Evolutionary conservation across 371 early-diverging fungal genomes (phyloP).

Genomic region (Rhizopus arrhizus): DNA sequence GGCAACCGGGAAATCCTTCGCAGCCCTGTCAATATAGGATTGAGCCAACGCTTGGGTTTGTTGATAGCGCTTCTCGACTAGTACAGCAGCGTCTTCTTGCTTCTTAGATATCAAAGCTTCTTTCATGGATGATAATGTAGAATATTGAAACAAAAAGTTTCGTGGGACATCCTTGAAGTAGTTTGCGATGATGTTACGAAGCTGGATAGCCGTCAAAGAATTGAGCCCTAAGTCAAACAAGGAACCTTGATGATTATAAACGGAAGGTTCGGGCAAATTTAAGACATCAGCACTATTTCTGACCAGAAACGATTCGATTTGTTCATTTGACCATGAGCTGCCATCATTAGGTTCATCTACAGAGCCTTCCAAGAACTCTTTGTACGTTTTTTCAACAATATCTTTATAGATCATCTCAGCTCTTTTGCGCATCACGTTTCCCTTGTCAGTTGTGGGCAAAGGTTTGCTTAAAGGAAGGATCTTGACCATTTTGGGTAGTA

Average conservation of each 20-base stretch:
- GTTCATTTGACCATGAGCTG: constrained; percentile 9
- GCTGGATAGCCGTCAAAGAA: constrained; percentile 29
- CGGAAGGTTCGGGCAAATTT: constrained; percentile 1
- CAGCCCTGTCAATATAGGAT: constrained; percentile 27
- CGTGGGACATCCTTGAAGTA: constrained; percentile 30
- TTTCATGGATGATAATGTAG: constrained; percentile 27
- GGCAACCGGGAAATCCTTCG: constrained; percentile 15
- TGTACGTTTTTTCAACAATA: constrained; percentile 34
- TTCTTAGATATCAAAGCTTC: not conserved
- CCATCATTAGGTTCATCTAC: not conserved
- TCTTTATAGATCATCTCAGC: constrained; percentile 22
- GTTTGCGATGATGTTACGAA: constrained; percentile 28
- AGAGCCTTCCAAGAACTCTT: constrained; percentile 23
- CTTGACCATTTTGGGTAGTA: constrained; percentile 37
- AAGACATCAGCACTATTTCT: constrained; percentile 13
- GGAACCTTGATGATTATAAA: constrained; percentile 15
- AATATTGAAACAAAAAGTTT: constrained; percentile 41
- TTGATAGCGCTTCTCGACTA: constrained; percentile 8
- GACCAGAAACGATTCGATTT: constrained; percentile 12
- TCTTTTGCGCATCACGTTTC: constrained; percentile 24
- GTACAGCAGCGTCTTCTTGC: too few species aligned
- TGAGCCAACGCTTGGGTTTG: constrained; percentile 19
- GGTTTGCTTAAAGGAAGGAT: constrained; percentile 15
- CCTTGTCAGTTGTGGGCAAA: constrained; percentile 24
- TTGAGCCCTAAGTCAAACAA: constrained; percentile 36